A percentile compares a stretch with the other conserved stretches of the same genome.
Evolutionary conservation across 495 filamentous ascomycete species (phyloP).

Genomic region (Immersiella caudata): DNA sequence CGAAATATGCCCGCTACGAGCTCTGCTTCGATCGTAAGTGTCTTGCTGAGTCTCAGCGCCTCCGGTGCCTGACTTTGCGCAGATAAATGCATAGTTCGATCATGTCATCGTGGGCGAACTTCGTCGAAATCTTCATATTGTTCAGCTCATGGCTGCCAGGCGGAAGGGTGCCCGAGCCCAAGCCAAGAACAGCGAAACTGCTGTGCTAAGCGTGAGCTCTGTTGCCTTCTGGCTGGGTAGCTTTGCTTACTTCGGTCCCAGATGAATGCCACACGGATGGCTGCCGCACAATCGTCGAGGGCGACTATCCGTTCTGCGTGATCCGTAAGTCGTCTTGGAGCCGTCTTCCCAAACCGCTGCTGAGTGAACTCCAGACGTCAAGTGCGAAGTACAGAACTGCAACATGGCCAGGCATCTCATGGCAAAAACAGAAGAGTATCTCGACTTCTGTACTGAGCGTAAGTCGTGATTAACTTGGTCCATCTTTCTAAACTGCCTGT

Average conservation of each 20-base stretch:
- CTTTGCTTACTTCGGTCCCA: not conserved
- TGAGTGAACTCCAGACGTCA: conserved; percentile 11
- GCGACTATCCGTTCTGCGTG: conserved; percentile 30
- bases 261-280: conserved; percentile 30
- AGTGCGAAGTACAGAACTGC: conserved; percentile 28
- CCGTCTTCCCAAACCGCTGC: not conserved
- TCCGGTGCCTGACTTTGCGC: conserved; percentile 2
- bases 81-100: conserved; percentile 34
- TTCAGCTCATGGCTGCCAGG: conserved; percentile 28
- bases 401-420: conserved; percentile 21
- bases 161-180: conserved; percentile 28
- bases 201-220: conserved; percentile 30
- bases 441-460: conserved; percentile 35
- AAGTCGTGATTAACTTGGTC: conserved; percentile 12
- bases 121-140: conserved; percentile 22
- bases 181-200: conserved; percentile 29
- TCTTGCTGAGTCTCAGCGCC: not conserved
- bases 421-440: conserved; percentile 29
- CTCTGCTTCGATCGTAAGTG: conserved; percentile 34
- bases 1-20: conserved; percentile 30
- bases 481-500: not conserved
- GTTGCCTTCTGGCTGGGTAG: too few relatives aligned
- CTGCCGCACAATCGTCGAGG: conserved; percentile 28
- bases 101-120: conserved; percentile 22
- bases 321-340: conserved; percentile 19